Conservation (phyloP, 345 rosid species). For the Pistacia integerrima region DNA sequence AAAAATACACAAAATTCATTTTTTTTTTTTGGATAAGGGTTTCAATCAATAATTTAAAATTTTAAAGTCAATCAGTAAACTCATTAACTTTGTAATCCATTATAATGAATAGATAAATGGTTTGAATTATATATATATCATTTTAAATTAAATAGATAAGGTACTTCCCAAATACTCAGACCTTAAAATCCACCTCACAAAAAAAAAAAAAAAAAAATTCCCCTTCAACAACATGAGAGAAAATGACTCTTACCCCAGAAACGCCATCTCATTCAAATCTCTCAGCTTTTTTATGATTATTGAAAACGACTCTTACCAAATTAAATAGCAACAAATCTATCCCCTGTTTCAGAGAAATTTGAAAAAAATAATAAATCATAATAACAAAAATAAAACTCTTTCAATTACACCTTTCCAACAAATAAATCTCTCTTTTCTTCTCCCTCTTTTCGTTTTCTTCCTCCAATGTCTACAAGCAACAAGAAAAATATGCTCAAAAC, state of each 20-base stretch:
- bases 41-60: too few species aligned
- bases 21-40: too few species aligned
- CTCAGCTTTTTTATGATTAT: background rate
- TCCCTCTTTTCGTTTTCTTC: background rate
- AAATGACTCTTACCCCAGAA: slow-evolving; percentile 14
- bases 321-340: background rate
- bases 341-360: background rate
- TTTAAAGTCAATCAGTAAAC: background rate
- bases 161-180: too few species aligned
- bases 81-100: too few species aligned
- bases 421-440: background rate
- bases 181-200: background rate
- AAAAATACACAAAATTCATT: too few species aligned
- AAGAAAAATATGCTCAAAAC: slow-evolving; percentile 26
- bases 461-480: slow-evolving; percentile 16
- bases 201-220: background rate
- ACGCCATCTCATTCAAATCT: background rate
- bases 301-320: slow-evolving; percentile 11
- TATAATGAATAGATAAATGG: too few species aligned
- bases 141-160: too few species aligned
- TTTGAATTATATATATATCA: background rate
- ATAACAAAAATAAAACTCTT: background rate
- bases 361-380: too few species aligned
- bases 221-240: background rate
- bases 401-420: background rate